Conservation (phyloP, 306 rosid genomes). For the Neltuma alba region DNA sequence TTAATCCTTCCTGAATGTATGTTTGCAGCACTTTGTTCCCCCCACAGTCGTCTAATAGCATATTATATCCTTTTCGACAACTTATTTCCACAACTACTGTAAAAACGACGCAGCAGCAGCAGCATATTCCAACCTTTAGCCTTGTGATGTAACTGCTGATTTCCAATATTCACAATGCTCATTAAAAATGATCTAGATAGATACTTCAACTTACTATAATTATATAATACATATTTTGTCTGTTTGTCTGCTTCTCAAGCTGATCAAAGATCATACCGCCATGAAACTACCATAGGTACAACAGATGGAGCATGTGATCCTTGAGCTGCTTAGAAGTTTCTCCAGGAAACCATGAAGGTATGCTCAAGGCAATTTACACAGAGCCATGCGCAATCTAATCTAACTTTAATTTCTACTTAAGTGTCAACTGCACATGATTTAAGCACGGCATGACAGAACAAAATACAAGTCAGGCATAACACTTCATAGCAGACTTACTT, state of each 20-base stretch:
- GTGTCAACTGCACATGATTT: constrained; percentile 39
- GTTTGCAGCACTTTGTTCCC: neutral
- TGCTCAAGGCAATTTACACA: constrained; percentile 19
- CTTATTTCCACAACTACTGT: neutral
- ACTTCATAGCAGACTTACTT: neutral
- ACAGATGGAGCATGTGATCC: neutral
- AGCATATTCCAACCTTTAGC: neutral
- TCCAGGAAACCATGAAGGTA: constrained; percentile 17
- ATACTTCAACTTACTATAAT: neutral
- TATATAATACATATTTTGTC: neutral
- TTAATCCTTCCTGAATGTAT: neutral
- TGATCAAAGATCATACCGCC: neutral
- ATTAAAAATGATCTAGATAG: neutral
- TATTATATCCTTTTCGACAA: neutral
- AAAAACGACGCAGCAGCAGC: no score
- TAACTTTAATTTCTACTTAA: constrained; percentile 21
- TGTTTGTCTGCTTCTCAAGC: neutral
- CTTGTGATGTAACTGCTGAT: neutral
- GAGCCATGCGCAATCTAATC: neutral
- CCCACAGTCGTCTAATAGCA: neutral
- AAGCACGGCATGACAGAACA: neutral
- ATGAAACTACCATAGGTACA: neutral
- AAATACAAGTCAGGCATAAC: neutral
- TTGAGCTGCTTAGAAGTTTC: constrained; percentile 18
- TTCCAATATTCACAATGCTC: neutral